A percentile compares a stretch with the other conserved stretches of the same genome.
Conservation (phyloP, 805 yeast genomes). For the Maudiozyma barnettii region DNA sequence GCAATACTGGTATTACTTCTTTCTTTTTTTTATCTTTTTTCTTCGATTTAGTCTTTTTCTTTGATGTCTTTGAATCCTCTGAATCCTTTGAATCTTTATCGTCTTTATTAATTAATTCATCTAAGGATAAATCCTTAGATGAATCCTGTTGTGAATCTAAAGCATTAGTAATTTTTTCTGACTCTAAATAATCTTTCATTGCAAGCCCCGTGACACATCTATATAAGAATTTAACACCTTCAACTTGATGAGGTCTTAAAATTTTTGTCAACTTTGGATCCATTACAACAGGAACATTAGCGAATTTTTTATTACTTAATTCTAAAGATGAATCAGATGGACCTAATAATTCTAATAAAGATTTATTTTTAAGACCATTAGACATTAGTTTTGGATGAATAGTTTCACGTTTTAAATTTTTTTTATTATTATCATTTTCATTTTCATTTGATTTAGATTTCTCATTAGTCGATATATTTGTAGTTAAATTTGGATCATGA, state of each 20-base stretch:
- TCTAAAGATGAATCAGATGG: conserved; percentile 32
- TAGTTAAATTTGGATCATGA: conserved; percentile 7
- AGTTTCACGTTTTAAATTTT: conserved; percentile 15
- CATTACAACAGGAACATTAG: conserved; percentile 90
- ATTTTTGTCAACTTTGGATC: conserved; percentile 82
- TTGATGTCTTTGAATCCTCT: neutral
- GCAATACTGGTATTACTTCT: neutral
- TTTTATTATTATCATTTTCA: neutral
- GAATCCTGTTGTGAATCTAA: neutral
- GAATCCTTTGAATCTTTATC: neutral
- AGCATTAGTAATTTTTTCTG: conserved; percentile 11
- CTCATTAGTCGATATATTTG: conserved; percentile 4
- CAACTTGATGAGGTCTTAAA: conserved; percentile 91
- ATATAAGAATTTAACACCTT: conserved; percentile 86
- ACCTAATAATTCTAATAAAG: conserved; percentile 61
- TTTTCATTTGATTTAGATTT: conserved; percentile 15
- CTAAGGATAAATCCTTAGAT: no score
- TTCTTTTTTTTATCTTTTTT: neutral
- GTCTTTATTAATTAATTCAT: neutral
- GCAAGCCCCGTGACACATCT: conserved; percentile 83
- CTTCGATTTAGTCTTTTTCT: neutral
- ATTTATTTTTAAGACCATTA: conserved; percentile 38
- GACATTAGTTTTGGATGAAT: conserved; percentile 26
- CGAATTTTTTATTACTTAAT: conserved; percentile 40
- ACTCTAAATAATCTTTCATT: conserved; percentile 29